Percentiles rank a stretch among this genome's conserved stretches.
Evolutionary conservation across 2,329 filamentous ascomycete species (phyloP).

Genomic region (Aspergillus pseudotamarii): DNA sequence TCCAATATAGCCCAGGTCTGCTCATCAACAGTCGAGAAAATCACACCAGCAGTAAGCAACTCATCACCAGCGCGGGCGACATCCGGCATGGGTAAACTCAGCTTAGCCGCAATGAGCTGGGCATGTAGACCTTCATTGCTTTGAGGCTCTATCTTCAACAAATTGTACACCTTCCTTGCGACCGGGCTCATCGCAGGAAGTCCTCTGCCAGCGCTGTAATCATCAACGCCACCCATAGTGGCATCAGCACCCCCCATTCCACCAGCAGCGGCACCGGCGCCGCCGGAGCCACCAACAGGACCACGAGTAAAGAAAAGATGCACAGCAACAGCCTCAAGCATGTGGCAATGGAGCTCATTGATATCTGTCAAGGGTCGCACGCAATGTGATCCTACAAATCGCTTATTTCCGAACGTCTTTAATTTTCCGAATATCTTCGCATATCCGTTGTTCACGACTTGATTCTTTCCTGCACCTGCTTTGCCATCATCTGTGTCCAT

Average conservation of each 20-base stretch:
- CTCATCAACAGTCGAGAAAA: constrained; percentile 92
- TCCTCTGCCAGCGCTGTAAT: constrained; percentile 34
- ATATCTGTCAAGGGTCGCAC: constrained; percentile 79
- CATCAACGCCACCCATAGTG: constrained; percentile 38
- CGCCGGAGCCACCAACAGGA: constrained; percentile 52
- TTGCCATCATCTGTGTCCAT: constrained; percentile 49
- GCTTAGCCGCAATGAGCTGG: constrained; percentile 70
- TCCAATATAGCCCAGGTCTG: constrained; percentile 88
- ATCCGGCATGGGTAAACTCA: constrained; percentile 68
- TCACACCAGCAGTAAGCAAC: constrained; percentile 69
- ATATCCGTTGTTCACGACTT: constrained; percentile 73
- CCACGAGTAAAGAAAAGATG: constrained; percentile 83
- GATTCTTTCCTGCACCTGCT: constrained; percentile 52
- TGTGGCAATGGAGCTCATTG: constrained; percentile 91
- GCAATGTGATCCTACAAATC: constrained; percentile 76
- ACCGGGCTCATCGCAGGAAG: constrained; percentile 54
- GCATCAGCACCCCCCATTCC: constrained; percentile 27
- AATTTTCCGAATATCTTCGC: constrained; percentile 84
- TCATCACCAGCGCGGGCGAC: constrained; percentile 81
- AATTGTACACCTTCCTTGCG: constrained; percentile 72
- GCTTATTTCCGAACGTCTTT: constrained; percentile 81
- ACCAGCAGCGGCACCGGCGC: constrained; percentile 48
- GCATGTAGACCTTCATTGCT: constrained; percentile 83
- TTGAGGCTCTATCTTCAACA: constrained; percentile 67
- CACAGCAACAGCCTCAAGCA: constrained; percentile 85